Evolutionary conservation across 2,329 filamentous ascomycete genomes (phyloP).

Genomic region (Diaporthe humulicola): DNA sequence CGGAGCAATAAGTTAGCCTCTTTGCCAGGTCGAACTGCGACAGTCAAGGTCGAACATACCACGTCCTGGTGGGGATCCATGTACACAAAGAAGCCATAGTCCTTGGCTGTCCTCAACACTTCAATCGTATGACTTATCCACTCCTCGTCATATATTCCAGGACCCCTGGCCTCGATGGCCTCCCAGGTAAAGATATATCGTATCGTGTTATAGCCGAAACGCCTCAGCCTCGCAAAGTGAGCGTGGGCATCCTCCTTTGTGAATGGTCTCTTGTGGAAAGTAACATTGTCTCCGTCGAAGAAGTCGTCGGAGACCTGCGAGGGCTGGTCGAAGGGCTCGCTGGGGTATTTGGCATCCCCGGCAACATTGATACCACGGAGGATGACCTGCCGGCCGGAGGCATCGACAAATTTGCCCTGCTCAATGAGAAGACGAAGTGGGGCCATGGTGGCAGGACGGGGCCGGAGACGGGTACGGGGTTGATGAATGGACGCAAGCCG

Average conservation of each 20-base stretch:
- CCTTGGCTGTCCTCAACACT: slow-evolving; percentile 84
- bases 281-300: slow-evolving; percentile 93
- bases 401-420: slow-evolving; percentile 86
- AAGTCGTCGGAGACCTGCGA: slow-evolving; percentile 85
- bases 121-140: slow-evolving; percentile 94
- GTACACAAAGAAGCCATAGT: slow-evolving; percentile 95
- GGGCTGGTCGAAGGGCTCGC: slow-evolving; percentile 78
- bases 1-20: slow-evolving; percentile 12
- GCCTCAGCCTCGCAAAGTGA: slow-evolving; percentile 88
- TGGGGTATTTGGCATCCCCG: slow-evolving; percentile 90
- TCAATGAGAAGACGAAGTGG: slow-evolving; percentile 85
- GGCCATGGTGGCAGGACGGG: slow-evolving; percentile 67
- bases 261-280: slow-evolving; percentile 90
- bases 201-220: slow-evolving; percentile 96
- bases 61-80: slow-evolving; percentile 99
- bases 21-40: slow-evolving; percentile 40
- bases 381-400: slow-evolving; percentile 84
- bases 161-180: slow-evolving; percentile 93
- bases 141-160: slow-evolving; percentile 92
- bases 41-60: slow-evolving; percentile 61
- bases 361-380: slow-evolving; percentile 95
- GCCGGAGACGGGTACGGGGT: background rate
- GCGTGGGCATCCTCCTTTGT: slow-evolving; percentile 83
- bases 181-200: slow-evolving; percentile 99
- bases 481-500: background rate